Evolutionary conservation across 306 rosid genomes (phyloP).

Genomic region (Arachis stenosperma): DNA sequence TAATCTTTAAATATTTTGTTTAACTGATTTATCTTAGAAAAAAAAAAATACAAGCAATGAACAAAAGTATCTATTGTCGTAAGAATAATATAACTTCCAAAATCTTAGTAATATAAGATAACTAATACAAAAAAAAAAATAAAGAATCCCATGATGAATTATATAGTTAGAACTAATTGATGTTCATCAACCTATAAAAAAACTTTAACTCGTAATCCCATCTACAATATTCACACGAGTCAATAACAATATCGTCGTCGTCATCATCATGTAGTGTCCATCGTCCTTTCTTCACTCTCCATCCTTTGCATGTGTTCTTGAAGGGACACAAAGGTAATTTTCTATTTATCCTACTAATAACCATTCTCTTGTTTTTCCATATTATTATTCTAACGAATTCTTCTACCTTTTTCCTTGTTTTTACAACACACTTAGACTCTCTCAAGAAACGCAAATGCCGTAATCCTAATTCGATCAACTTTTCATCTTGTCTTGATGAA

Average conservation of each 20-base stretch:
- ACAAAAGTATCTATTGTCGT: no score
- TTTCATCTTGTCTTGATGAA: background rate
- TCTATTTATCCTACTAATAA: background rate
- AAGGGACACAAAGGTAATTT: background rate
- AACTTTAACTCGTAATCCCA: slow-evolving; percentile 11
- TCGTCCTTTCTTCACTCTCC: slow-evolving; percentile 6
- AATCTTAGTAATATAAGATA: no score
- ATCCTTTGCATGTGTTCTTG: slow-evolving; percentile 23
- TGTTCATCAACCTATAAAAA: background rate
- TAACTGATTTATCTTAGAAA: no score
- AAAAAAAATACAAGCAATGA: no score
- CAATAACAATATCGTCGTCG: background rate
- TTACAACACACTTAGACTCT: background rate
- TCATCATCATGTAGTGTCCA: slow-evolving; percentile 26
- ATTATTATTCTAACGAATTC: accelerated
- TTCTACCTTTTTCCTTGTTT: slow-evolving; percentile 22
- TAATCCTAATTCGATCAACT: slow-evolving; percentile 25
- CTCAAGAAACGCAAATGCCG: slow-evolving; percentile 15
- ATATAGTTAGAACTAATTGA: background rate
- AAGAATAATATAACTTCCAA: no score
- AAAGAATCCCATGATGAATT: no score
- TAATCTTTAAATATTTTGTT: no score
- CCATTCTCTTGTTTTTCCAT: slow-evolving; percentile 12
- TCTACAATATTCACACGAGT: slow-evolving; percentile 38
- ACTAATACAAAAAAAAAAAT: no score